phyloP scores from a whole-genome alignment of 495 filamentous ascomycete genomes.

The Aspergillus nanangensis region DNA sequence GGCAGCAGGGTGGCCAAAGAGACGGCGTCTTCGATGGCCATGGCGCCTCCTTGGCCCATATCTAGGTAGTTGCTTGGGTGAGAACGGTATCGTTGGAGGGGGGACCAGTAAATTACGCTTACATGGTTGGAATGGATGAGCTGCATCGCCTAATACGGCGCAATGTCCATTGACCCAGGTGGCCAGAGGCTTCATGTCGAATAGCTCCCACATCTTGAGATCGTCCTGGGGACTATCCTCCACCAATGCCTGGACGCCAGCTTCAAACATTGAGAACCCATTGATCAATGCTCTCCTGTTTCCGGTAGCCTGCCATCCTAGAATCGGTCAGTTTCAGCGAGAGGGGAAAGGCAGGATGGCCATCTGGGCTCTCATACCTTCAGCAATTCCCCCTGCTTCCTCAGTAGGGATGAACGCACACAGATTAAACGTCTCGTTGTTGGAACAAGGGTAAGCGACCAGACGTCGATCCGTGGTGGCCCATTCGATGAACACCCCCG shows the following conservation, averaged over 20 bases:
- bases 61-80: constrained; percentile 21
- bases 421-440: constrained; percentile 22
- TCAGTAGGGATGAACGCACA: constrained; percentile 22
- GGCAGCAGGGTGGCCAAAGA: constrained; percentile 50
- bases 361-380: no score
- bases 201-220: constrained; percentile 54
- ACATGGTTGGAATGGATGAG: constrained; percentile 55
- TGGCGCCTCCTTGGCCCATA: constrained; percentile 51
- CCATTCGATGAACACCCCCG: constrained; percentile 26
- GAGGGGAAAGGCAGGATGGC: no score
- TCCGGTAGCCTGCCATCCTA: constrained; percentile 41
- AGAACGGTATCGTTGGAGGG: no score
- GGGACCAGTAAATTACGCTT: no score
- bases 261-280: constrained; percentile 42
- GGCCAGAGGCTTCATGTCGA: constrained; percentile 51
- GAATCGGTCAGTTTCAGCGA: not conserved
- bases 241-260: constrained; percentile 35
- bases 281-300: constrained; percentile 35
- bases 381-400: constrained; percentile 8
- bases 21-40: constrained; percentile 59
- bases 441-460: constrained; percentile 26
- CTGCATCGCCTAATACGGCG: constrained; percentile 55
- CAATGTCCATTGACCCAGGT: constrained; percentile 44
- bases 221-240: constrained; percentile 34
- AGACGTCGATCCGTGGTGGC: constrained; percentile 16